These are phyloP conservation scores for Cyclotella cryptica DNA, from an alignment of 108 stramenopile genomes.

Conservation along the genomic window DNA sequence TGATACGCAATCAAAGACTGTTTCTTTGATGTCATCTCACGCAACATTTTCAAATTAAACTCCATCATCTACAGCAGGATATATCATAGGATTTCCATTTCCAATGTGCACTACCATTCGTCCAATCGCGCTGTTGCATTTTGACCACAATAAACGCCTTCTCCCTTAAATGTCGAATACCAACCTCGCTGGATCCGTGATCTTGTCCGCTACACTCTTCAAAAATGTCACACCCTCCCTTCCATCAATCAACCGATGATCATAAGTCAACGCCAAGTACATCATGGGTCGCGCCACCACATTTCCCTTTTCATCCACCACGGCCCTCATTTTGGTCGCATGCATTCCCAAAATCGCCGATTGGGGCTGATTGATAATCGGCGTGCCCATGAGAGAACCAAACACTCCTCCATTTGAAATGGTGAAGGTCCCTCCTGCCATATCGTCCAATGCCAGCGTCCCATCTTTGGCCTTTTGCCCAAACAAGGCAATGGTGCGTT, in stretches of 20 bases:
- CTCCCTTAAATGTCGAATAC: conserved; percentile 94
- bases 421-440: conserved; percentile 99
- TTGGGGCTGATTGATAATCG: conserved; percentile 99
- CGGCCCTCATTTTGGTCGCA: conserved; percentile 98
- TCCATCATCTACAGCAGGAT: no score
- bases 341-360: conserved; percentile 99
- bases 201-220: conserved; percentile 97
- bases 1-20: no score
- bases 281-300: conserved; percentile 99
- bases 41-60: no score
- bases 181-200: conserved; percentile 94
- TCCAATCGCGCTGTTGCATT: no score
- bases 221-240: conserved; percentile 99
- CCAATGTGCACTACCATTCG: no score
- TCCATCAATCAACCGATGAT: conserved; percentile 99
- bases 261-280: conserved; percentile 99
- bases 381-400: conserved; percentile 98
- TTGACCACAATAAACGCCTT: no score
- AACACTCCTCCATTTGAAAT: conserved; percentile 99
- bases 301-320: conserved; percentile 95
- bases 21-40: no score
- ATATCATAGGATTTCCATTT: no score
- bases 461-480: conserved; percentile 94
- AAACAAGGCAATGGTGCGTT: conserved; percentile 95
- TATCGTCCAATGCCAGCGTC: conserved; percentile 95